Evolutionary conservation across 192 early-diverging fungal genomes (phyloP), one percentile per base, ranked within the genome.

Genomic region (Piromyces finnis): DNA sequence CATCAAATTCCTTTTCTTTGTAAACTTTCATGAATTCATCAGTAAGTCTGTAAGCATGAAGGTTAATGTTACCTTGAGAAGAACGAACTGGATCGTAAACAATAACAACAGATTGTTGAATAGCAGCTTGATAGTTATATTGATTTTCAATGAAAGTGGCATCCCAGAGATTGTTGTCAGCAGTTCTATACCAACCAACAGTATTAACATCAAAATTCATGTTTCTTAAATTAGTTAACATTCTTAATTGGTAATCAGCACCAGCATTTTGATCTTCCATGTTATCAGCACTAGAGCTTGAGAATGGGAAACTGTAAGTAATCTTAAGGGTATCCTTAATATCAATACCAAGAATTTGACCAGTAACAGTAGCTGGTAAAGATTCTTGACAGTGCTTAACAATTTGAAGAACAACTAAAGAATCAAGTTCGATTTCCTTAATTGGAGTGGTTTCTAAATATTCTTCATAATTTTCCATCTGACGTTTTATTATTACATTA

Each of bases 121-220:
- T 88, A 41, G 93, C 91, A 84, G 90, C 91, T 87, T 99, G 97
- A 87, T 96, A 96, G 83, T 92, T 92, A 80, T 89, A 92, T 87
- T 96, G 95, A 29, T 91, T 93, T 78, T 98, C 96, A 84, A 99
- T 89, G 83, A 98, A 86, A 35, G 89, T 90, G 85, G 93, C 90
- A 86, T 95, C 93, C 90, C 96, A 92, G 84, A 96, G 96, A 82
- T 92, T 92, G 81, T 93, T 93, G 79, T 93, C 89, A 32, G 96
- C 92, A 29, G 95, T 95, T 84, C 95, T 95, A 87, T 98, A 96
- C 95, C 97, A 97, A 28, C 98, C 98, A 37, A 98, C 96, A 77
- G 95, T 93, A 89, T 96, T 97, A 83, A 94, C 93, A 83, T 99
- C 98, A 77, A 93, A 94, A 85, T 98, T 97, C 80, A 98, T 92